phyloP scores from a whole-genome alignment of 441 rosid genomes.

The Pelargonium australe region DNA sequence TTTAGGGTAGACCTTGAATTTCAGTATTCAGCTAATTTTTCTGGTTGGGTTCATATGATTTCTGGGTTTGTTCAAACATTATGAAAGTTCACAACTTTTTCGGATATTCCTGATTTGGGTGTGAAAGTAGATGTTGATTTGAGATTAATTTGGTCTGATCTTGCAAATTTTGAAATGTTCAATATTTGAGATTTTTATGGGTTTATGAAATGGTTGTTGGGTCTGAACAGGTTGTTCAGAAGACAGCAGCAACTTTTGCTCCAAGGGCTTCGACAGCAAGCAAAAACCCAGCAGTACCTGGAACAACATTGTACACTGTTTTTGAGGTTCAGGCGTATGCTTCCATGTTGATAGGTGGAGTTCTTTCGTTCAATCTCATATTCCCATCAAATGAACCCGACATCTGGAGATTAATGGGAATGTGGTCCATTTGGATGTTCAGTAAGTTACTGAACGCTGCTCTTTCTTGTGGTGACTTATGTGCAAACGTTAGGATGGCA shows the following conservation, averaged over 20 bases:
- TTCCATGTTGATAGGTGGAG: slow-evolving; percentile 76
- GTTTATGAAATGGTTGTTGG: neutral
- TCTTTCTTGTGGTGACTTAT: neutral
- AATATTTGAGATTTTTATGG: neutral
- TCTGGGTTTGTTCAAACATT: neutral
- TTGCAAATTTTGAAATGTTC: neutral
- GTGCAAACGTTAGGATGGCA: too few species aligned
- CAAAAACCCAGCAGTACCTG: slow-evolving; percentile 91
- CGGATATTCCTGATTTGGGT: neutral
- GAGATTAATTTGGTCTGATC: neutral
- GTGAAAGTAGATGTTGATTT: neutral
- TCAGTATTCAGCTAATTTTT: neutral
- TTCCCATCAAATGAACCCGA: slow-evolving; percentile 89
- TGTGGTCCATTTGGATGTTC: slow-evolving; percentile 99
- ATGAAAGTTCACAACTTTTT: neutral
- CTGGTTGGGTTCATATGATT: neutral
- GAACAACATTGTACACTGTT: slow-evolving; percentile 66
- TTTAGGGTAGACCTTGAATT: neutral
- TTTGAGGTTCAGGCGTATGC: slow-evolving; percentile 87
- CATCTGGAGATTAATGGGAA: slow-evolving; percentile 93
- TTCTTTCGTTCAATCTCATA: slow-evolving; percentile 72
- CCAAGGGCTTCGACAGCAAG: slow-evolving; percentile 88
- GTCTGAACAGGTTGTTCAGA: slow-evolving; percentile 65
- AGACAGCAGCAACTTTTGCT: slow-evolving; percentile 94
- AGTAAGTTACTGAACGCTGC: slow-evolving; percentile 40